These are phyloP conservation scores for Apiospora saccharicola DNA, from an alignment of 2,329 filamentous ascomycete genomes.

Conservation along the genomic window DNA sequence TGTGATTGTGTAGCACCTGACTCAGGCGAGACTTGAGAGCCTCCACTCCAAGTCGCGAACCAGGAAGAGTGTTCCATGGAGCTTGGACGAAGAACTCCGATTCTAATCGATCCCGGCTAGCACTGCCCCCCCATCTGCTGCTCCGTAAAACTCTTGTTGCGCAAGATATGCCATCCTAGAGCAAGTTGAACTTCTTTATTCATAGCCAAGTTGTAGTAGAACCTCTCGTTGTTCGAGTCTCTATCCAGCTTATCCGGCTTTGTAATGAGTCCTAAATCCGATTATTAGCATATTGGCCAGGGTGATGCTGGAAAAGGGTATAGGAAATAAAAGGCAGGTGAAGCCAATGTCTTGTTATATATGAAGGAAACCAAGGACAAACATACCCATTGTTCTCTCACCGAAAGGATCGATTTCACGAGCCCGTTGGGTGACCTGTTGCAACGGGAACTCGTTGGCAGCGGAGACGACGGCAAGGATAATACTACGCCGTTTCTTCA, in stretches of 20 bases:
- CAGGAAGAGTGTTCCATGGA: slow-evolving; percentile 25
- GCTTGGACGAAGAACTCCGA: slow-evolving; percentile 29
- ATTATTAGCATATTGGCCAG: not conserved
- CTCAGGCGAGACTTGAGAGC: slow-evolving; percentile 37
- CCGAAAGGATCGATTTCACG: slow-evolving; percentile 43
- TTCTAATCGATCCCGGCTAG: slow-evolving; percentile 28
- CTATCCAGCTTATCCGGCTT: slow-evolving; percentile 49
- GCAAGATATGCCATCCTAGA: slow-evolving; percentile 60
- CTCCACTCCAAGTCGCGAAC: slow-evolving; percentile 31
- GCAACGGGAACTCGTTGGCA: slow-evolving; percentile 62
- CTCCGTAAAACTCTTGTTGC: slow-evolving; percentile 42
- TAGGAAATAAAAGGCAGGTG: too few species aligned
- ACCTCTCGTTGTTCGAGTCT: slow-evolving; percentile 46
- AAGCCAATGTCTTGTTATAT: too few species aligned
- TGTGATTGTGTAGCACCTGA: slow-evolving; percentile 37
- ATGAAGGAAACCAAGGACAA: too few species aligned
- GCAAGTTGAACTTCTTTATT: slow-evolving; percentile 54
- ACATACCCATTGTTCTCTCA: slow-evolving; percentile 52
- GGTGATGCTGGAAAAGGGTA: too few species aligned
- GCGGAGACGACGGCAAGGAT: slow-evolving; percentile 65
- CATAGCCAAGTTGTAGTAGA: slow-evolving; percentile 48
- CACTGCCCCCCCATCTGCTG: not conserved
- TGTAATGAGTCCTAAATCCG: slow-evolving; percentile 46
- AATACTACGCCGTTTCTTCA: slow-evolving; percentile 61
- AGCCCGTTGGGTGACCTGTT: slow-evolving; percentile 60